phyloP scores from a whole-genome alignment of 805 yeast genomes.

The Kluyveromyces siamensis region DNA sequence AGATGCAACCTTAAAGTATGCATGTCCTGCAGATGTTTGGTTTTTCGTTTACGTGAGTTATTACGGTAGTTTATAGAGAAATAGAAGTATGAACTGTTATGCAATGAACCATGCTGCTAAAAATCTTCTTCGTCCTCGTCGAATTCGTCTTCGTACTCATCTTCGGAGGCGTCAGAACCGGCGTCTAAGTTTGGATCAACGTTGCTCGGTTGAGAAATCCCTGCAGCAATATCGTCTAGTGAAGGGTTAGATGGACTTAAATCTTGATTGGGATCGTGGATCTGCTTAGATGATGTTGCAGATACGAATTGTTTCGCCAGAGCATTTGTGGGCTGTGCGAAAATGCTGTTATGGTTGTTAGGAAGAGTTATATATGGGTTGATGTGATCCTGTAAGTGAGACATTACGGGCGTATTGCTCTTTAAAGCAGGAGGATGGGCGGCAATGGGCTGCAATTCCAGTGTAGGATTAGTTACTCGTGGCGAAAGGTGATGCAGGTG shows the following conservation, averaged over 20 bases:
- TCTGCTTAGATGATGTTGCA: neutral
- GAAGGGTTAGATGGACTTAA: neutral
- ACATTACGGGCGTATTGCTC: neutral
- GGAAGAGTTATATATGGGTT: neutral
- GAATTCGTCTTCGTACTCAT: slow-evolving; percentile 25
- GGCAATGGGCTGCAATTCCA: neutral
- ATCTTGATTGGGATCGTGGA: neutral
- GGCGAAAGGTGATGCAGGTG: neutral
- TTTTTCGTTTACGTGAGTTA: neutral
- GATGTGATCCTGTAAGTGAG: neutral
- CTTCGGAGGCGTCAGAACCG: slow-evolving; percentile 20
- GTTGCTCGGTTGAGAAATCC: neutral
- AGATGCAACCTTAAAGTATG: no score
- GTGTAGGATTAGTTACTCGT: neutral
- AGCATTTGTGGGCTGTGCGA: neutral
- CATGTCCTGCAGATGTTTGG: neutral
- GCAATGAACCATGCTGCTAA: neutral
- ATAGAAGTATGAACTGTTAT: neutral
- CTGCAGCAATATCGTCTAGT: neutral
- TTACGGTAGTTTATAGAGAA: neutral
- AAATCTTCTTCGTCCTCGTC: slow-evolving; percentile 18
- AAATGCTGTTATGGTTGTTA: neutral
- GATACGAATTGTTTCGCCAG: neutral
- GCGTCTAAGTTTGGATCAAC: slow-evolving; percentile 14
- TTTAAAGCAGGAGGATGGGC: neutral